Evolutionary conservation across 495 filamentous ascomycete species (phyloP).

Genomic region (Bombardia bombarda): DNA sequence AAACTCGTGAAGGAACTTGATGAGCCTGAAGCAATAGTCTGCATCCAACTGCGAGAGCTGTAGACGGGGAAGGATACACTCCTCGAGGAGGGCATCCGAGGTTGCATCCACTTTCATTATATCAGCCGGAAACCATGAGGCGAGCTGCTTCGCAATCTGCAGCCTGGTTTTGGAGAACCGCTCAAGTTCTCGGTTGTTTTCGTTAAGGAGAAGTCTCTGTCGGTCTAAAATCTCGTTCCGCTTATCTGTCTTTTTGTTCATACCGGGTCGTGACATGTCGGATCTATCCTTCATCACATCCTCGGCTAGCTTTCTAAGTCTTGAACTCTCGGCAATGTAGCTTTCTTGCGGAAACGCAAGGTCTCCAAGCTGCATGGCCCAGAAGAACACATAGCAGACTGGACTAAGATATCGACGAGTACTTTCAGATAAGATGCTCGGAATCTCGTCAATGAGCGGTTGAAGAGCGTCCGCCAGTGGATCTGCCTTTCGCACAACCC

Average conservation of each 20-base stretch:
- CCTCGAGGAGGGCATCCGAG: slow-evolving; percentile 70
- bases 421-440: slow-evolving; percentile 49
- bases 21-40: slow-evolving; percentile 75
- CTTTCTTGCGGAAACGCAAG: slow-evolving; percentile 62
- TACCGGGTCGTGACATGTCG: slow-evolving; percentile 56
- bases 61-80: slow-evolving; percentile 83
- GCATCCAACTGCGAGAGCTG: slow-evolving; percentile 79
- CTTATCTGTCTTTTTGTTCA: slow-evolving; percentile 55
- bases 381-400: slow-evolving; percentile 85
- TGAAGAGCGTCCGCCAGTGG: slow-evolving; percentile 69
- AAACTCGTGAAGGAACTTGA: slow-evolving; percentile 75
- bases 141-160: slow-evolving; percentile 68
- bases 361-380: slow-evolving; percentile 79
- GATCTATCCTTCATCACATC: slow-evolving; percentile 60
- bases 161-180: slow-evolving; percentile 53
- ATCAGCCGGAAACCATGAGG: slow-evolving; percentile 63
- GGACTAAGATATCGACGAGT: slow-evolving; percentile 61
- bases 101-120: slow-evolving; percentile 56
- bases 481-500: slow-evolving; percentile 28
- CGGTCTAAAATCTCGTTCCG: slow-evolving; percentile 64
- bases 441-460: slow-evolving; percentile 62
- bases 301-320: slow-evolving; percentile 51
- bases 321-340: slow-evolving; percentile 63
- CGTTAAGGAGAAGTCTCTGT: slow-evolving; percentile 55
- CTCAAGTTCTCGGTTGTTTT: slow-evolving; percentile 39